A percentile compares a stretch with the other conserved stretches of the same genome.
phyloP scores from a whole-genome alignment of 331 rosid genomes.

The Pyracantha coccinea region DNA sequence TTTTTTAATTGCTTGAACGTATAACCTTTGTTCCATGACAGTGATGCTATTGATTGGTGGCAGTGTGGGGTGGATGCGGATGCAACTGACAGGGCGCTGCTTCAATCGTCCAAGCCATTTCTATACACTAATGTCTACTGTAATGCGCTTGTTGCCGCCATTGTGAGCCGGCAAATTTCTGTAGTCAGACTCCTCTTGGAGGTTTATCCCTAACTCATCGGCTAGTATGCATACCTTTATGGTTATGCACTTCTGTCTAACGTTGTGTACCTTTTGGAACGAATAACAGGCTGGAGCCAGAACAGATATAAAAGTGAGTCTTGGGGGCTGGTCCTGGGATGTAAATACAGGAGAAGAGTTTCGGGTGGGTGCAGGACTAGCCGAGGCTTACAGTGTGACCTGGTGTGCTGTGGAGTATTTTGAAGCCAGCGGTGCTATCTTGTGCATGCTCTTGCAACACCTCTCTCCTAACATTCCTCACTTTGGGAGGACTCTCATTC shows the following conservation, averaged over 20 bases:
- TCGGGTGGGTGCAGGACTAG: slow-evolving; percentile 69
- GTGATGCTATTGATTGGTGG: not conserved
- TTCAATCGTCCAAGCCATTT: slow-evolving; percentile 57
- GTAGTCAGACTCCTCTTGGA: slow-evolving; percentile 47
- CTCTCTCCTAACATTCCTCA: slow-evolving; percentile 38
- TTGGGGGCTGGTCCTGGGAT: slow-evolving; percentile 80
- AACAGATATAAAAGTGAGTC: slow-evolving; percentile 43
- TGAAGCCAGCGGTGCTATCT: slow-evolving; percentile 49
- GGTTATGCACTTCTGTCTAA: not conserved
- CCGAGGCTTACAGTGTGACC: slow-evolving; percentile 49
- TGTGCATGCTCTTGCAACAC: slow-evolving; percentile 35
- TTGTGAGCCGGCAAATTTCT: slow-evolving; percentile 50
- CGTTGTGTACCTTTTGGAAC: not conserved
- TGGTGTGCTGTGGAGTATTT: slow-evolving; percentile 80
- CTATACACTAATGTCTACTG: slow-evolving; percentile 53
- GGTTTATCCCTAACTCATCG: slow-evolving; percentile 16
- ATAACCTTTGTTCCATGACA: too few relatives aligned
- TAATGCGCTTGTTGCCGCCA: slow-evolving; percentile 49
- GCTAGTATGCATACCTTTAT: not conserved
- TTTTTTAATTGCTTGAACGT: not conserved
- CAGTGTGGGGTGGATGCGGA: slow-evolving; percentile 51
- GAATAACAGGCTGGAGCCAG: slow-evolving; percentile 42
- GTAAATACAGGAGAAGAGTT: slow-evolving; percentile 48
- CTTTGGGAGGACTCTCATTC: slow-evolving; percentile 52
- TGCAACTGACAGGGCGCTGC: slow-evolving; percentile 40